phyloP scores from a whole-genome alignment of 2,329 filamentous ascomycete genomes.

The Diplodia mutila region DNA sequence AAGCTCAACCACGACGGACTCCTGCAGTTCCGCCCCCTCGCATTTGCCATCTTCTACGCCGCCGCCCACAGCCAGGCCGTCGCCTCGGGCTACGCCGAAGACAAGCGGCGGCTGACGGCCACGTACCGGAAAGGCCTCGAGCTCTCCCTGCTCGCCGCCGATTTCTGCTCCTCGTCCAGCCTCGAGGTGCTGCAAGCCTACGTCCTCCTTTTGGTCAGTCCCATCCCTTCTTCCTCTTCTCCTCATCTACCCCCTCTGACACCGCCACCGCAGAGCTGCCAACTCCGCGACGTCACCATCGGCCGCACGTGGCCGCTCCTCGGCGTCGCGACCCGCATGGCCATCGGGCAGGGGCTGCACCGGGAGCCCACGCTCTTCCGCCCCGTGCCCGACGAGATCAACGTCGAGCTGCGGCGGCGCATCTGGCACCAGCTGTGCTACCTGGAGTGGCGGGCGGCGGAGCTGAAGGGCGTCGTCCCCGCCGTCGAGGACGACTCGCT shows the following conservation, averaged over 20 bases:
- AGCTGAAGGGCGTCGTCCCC: conserved; percentile 44
- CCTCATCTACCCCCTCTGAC: background rate
- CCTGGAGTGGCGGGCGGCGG: conserved; percentile 43
- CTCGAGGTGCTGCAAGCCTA: conserved; percentile 44
- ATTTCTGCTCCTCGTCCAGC: conserved; percentile 41
- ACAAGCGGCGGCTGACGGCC: conserved; percentile 37
- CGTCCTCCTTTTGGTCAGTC: conserved; percentile 29
- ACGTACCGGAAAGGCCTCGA: conserved; percentile 41
- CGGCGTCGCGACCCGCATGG: conserved; percentile 42
- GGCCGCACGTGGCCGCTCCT: conserved; percentile 44
- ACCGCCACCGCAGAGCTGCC: background rate
- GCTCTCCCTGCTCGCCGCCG: conserved; percentile 40
- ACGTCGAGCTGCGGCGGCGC: conserved; percentile 41
- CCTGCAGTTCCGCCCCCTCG: conserved; percentile 34
- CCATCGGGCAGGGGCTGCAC: conserved; percentile 42
- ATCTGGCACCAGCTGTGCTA: conserved; percentile 44
- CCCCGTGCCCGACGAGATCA: conserved; percentile 41
- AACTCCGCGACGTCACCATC: conserved; percentile 42
- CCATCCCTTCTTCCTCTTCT: background rate
- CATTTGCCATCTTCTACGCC: conserved; percentile 42
- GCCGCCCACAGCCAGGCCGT: conserved; percentile 40
- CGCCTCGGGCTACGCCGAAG: conserved; percentile 37
- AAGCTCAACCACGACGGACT: background rate
- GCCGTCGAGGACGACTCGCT: conserved; percentile 41
- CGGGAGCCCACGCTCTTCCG: conserved; percentile 42